Conservation (phyloP, 2,329 filamentous ascomycete species). For the Colletotrichum acutatum region DNA sequence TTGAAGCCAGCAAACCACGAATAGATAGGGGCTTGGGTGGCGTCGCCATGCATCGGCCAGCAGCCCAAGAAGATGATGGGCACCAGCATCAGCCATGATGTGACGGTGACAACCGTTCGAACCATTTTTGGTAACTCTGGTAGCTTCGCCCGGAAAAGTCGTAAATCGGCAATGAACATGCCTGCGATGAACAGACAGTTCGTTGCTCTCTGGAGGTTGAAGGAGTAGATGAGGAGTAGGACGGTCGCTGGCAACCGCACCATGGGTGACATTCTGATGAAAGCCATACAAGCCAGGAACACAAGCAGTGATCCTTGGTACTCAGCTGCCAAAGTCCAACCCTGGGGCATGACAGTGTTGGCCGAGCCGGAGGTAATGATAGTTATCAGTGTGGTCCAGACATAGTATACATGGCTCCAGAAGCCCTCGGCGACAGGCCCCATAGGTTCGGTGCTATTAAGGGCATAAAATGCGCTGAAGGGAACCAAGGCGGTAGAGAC, state of each 20-base stretch:
- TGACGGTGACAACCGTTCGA: not conserved
- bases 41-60: conserved; percentile 13
- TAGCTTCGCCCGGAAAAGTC: not conserved
- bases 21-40: not conserved
- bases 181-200: conserved; percentile 14
- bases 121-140: not conserved
- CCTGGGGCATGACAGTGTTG: conserved; percentile 63
- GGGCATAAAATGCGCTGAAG: not conserved
- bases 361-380: conserved; percentile 60
- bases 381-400: conserved; percentile 61
- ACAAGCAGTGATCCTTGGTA: conserved; percentile 67
- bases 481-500: conserved; percentile 1
- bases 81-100: not conserved
- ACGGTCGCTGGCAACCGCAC: conserved; percentile 55
- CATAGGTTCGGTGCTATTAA: not conserved
- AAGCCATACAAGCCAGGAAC: conserved; percentile 65
- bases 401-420: conserved; percentile 57
- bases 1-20: not conserved
- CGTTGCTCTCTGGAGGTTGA: not conserved
- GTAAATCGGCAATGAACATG: conserved; percentile 22
- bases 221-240: conserved; percentile 53
- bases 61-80: conserved; percentile 16
- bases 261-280: conserved; percentile 55
- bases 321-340: conserved; percentile 74
- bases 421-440: conserved; percentile 39